Percentiles rank a stretch among this genome's conserved stretches.
Conservation (phyloP, 1,139 yeast species). For the Candida sp. region DNA sequence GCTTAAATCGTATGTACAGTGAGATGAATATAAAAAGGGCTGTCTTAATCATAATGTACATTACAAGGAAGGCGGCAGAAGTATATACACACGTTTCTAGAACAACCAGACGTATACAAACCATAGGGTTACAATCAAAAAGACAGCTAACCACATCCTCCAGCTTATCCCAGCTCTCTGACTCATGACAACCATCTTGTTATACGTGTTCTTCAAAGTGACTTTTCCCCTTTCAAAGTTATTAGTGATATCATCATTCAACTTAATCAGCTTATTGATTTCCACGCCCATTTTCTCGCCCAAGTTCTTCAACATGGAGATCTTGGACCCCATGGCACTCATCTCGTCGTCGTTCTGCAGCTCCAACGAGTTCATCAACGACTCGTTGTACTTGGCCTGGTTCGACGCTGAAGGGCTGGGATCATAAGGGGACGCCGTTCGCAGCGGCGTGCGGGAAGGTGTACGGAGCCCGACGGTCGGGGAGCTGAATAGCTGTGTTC, state of each 20-base stretch:
- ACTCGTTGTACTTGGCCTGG: conserved; percentile 51
- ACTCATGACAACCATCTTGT: conserved; percentile 81
- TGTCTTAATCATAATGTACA: not conserved
- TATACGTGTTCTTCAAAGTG: conserved; percentile 67
- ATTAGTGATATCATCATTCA: conserved; percentile 61
- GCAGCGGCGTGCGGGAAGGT: conserved; percentile 29
- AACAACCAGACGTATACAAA: conserved; percentile 87
- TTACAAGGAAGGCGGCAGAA: not conserved
- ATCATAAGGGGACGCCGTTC: conserved; percentile 59
- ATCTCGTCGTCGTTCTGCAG: conserved; percentile 84
- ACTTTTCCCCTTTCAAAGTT: conserved; percentile 46
- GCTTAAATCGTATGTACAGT: conserved; percentile 11
- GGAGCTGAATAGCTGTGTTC: conserved; percentile 49
- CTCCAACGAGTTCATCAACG: conserved; percentile 74
- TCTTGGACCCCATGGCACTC: conserved; percentile 70
- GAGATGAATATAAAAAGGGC: not conserved
- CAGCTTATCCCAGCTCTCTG: conserved; percentile 81
- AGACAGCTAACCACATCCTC: conserved; percentile 77
- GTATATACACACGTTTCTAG: conserved; percentile 19
- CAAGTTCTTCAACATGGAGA: conserved; percentile 69
- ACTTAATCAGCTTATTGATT: conserved; percentile 71
- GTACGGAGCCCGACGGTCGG: conserved; percentile 28
- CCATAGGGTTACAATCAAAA: conserved; percentile 61
- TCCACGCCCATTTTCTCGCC: conserved; percentile 85
- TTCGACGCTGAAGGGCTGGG: conserved; percentile 26